Evolutionary conservation across 306 rosid species (phyloP).

Genomic region (Prosopis cineraria): DNA sequence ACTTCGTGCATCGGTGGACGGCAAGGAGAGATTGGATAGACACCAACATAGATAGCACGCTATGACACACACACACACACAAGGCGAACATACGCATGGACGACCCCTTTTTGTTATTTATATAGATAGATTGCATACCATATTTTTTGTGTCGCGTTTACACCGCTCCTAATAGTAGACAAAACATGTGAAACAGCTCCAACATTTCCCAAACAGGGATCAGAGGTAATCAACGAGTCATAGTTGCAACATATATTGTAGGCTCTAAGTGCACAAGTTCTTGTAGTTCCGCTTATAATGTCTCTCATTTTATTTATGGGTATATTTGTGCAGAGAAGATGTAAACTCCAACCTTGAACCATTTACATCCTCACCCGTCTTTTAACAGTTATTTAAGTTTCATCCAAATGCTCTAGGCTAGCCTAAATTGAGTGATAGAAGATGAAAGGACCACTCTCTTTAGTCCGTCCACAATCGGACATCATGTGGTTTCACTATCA

Average conservation of each 20-base stretch:
- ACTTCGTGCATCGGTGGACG: conserved; percentile 7
- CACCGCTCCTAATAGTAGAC: background rate
- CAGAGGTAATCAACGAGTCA: background rate
- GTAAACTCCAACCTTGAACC: background rate
- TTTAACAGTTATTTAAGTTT: background rate
- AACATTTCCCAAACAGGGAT: background rate
- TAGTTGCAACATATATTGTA: background rate
- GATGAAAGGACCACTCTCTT: background rate
- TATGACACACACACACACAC: background rate
- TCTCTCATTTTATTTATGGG: background rate
- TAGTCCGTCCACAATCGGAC: background rate
- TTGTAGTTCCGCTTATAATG: background rate
- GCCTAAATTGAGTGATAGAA: background rate
- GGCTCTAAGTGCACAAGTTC: background rate
- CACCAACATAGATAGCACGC: background rate
- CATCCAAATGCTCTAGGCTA: background rate
- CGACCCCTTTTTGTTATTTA: background rate
- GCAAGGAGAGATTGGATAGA: background rate
- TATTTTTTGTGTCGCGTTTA: background rate
- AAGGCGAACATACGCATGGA: background rate
- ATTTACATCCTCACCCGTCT: background rate
- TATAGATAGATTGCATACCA: background rate
- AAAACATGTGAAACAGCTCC: conserved; percentile 4
- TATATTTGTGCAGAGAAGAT: background rate
- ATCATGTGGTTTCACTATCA: background rate